phyloP scores from a whole-genome alignment of 208 protist species.

The Wallacemonas sp. region DNA sequence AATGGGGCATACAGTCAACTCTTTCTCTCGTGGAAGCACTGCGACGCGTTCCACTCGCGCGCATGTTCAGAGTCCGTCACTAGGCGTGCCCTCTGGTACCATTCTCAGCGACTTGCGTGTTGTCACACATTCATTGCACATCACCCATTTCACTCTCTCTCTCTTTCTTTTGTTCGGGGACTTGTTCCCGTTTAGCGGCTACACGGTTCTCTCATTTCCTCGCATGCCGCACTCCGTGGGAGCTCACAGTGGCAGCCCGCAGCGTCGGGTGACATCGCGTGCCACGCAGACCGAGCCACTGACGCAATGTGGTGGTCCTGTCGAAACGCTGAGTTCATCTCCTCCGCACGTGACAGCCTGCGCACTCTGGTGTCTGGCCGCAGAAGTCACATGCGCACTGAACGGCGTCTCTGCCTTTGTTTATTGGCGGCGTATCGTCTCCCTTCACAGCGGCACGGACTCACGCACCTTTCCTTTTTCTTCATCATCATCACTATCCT shows the following conservation, averaged over 20 bases:
- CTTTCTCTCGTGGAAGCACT: no score
- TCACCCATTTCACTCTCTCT: constrained; percentile 6
- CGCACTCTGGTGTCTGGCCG: not conserved
- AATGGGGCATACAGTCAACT: no score
- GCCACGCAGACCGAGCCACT: not conserved
- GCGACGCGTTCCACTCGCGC: no score
- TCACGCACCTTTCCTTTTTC: no score
- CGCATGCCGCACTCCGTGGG: not conserved
- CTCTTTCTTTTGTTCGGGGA: not conserved
- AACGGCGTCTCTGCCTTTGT: not conserved
- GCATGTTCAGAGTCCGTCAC: no score
- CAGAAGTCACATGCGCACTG: not conserved
- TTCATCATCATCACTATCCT: not conserved
- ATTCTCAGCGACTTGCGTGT: no score
- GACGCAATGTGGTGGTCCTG: not conserved
- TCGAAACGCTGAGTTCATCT: not conserved
- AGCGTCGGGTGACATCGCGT: not conserved
- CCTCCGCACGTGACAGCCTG: not conserved
- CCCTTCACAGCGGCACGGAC: not conserved
- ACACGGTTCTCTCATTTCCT: not conserved
- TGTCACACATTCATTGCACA: no score
- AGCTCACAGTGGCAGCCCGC: not conserved
- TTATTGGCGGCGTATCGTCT: constrained; percentile 2
- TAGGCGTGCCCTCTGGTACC: no score
- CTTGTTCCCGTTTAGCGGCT: no score